Evolutionary conservation across 257 asterid species (phyloP).

Genomic region (Eustoma russellianum): DNA sequence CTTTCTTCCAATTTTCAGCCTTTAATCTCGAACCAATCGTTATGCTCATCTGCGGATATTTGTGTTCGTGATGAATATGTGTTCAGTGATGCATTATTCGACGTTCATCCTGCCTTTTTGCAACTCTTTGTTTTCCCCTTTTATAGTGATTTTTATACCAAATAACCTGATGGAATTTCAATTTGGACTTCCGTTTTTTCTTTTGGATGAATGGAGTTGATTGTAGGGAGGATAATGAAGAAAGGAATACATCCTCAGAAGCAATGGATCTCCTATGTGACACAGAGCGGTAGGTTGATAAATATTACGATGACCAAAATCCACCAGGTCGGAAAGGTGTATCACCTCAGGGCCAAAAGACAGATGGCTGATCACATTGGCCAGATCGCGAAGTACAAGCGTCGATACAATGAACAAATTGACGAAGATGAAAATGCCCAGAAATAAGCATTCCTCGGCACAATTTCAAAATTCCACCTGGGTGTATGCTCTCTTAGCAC

Average conservation of each 20-base stretch:
- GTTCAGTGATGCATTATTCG: too few relatives aligned
- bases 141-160: too few relatives aligned
- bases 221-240: conserved; percentile 39
- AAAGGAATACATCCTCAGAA: conserved; percentile 75
- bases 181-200: neutral
- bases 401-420: conserved; percentile 44
- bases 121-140: too few relatives aligned
- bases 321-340: conserved; percentile 61
- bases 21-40: too few relatives aligned
- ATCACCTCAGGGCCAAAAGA: conserved; percentile 53
- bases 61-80: too few relatives aligned
- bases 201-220: conserved; percentile 1
- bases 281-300: conserved; percentile 61
- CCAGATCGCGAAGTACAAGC: conserved; percentile 61
- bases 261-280: conserved; percentile 78
- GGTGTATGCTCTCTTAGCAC: too few relatives aligned
- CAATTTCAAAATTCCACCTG: too few relatives aligned
- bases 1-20: too few relatives aligned
- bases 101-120: too few relatives aligned
- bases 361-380: conserved; percentile 70
- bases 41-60: too few relatives aligned
- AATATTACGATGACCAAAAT: conserved; percentile 59
- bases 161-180: too few relatives aligned
- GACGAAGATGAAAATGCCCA: conserved; percentile 25
- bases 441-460: conserved; percentile 1